phyloP scores from a whole-genome alignment of 1,284 basidiomycete species.

The Coniferiporia sulphurascens region DNA sequence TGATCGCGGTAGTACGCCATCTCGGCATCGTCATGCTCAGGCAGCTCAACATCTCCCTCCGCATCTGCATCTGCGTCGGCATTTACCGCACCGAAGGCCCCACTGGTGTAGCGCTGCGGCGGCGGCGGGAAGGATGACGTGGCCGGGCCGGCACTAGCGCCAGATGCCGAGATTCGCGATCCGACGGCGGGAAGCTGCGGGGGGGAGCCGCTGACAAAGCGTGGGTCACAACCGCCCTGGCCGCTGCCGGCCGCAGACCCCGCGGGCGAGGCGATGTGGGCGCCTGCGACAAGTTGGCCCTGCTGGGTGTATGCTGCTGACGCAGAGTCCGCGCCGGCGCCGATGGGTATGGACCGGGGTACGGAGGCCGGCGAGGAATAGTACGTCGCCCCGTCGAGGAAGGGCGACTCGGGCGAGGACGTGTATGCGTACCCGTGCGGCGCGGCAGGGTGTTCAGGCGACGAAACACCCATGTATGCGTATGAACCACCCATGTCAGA shows the following conservation, averaged over 20 bases:
- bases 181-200: conserved; percentile 8
- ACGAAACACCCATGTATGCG: conserved; percentile 2
- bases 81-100: conserved; percentile 13
- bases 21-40: background rate
- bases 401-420: conserved; percentile 15
- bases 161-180: conserved; percentile 1
- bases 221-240: conserved; percentile 16
- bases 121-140: no score
- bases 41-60: conserved; percentile 8
- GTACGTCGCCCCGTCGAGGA: conserved; percentile 13
- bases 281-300: background rate
- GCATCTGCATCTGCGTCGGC: conserved; percentile 7
- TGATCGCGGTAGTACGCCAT: background rate
- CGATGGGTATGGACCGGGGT: conserved; percentile 1
- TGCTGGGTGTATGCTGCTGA: background rate
- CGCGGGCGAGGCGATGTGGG: background rate
- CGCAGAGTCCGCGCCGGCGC: background rate
- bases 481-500: conserved; percentile 1
- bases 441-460: conserved; percentile 4
- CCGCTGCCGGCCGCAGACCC: background rate
- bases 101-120: background rate
- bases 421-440: conserved; percentile 11
- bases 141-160: background rate
- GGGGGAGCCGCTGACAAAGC: conserved; percentile 19
- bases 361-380: conserved; percentile 12